These are phyloP conservation scores for Pseudogymnoascus sp. DNA, from an alignment of 2,329 filamentous ascomycete species.

Conservation along the genomic window DNA sequence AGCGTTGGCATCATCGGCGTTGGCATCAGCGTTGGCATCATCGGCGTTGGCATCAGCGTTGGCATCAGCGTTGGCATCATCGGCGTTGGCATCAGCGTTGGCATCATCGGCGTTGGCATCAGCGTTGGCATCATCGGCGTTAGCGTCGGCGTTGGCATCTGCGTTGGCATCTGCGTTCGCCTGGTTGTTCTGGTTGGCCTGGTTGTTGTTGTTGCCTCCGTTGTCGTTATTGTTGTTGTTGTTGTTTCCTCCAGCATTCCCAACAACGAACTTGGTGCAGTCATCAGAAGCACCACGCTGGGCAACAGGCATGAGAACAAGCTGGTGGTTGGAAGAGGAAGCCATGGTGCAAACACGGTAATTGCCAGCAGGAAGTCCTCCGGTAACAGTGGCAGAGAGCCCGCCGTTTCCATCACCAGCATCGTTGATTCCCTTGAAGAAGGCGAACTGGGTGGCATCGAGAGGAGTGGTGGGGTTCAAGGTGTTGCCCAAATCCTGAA, in stretches of 20 bases:
- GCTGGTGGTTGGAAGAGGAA: conserved; percentile 35
- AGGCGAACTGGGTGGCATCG: conserved; percentile 29
- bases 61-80: too few species aligned
- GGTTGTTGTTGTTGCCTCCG: conserved; percentile 15
- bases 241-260: conserved; percentile 14
- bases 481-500: conserved; percentile 29
- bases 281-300: conserved; percentile 38
- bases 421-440: conserved; percentile 37
- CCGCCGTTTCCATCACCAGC: conserved; percentile 31
- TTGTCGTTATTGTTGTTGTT: conserved; percentile 14
- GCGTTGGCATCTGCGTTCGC: conserved; percentile 1
- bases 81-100: too few species aligned
- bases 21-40: too few species aligned
- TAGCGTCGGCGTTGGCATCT: conserved; percentile 2
- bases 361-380: conserved; percentile 34
- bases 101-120: too few species aligned
- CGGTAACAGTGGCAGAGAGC: conserved; percentile 30
- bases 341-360: conserved; percentile 39
- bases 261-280: conserved; percentile 36
- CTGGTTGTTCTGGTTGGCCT: conserved; percentile 10
- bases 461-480: conserved; percentile 25
- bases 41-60: too few species aligned
- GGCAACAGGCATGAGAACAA: conserved; percentile 36
- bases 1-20: too few species aligned
- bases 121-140: not conserved